Evolutionary conservation across 1,284 basidiomycete genomes (phyloP), one percentile per base, ranked within the genome.

Genomic region (Agaricales sp.): DNA sequence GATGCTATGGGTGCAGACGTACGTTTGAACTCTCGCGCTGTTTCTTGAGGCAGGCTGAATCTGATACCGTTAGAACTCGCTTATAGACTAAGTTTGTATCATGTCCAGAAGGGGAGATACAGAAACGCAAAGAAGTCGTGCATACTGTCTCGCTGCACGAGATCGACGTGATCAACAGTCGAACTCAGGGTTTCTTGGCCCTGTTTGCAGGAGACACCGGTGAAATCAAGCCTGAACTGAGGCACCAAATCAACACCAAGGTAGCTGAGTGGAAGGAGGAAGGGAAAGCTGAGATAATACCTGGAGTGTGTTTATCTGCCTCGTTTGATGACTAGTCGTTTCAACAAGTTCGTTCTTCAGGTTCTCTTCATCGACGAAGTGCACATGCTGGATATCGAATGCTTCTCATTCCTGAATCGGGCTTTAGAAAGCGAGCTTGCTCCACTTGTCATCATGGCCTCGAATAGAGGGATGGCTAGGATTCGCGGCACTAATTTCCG

Each of bases 331-430:
- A 53, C 43, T 30, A n/a, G n/a, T n/a, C n/a, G n/a, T n/a, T n/a
- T n/a, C n/a, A n/a, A n/a, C n/a, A n/a, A n/a, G n/a, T n/a, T n/a
- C n/a, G n/a, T n/a, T 45, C n/a, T 43, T 3, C 57, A 91, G 87
- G 88, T 92, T 11, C 71, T 93, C 14, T 92, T 93, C 70, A 92
- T 92, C 57, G 89, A 92, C 63, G 91, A 97, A 68, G 93, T 97
- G 14, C 96, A 99, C 73, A 99, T 99, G 95, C 83, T 99, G 55
- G 95, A 99, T 65, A 96, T 99, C 55, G 95, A 99, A 67, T 99
- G 95, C 64, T 98, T 98, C 75, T 96, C 93, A 4, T 99, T 95
- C 77, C 74, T 99, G 54, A 99, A 99, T 67, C 82, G 95, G 41
- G 95, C 95, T 3, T 74, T 99, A 45, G 95, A 99, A 64, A 86